Conservation (phyloP, 2,329 filamentous ascomycete genomes). For the Paraconiothyrium sp. region DNA sequence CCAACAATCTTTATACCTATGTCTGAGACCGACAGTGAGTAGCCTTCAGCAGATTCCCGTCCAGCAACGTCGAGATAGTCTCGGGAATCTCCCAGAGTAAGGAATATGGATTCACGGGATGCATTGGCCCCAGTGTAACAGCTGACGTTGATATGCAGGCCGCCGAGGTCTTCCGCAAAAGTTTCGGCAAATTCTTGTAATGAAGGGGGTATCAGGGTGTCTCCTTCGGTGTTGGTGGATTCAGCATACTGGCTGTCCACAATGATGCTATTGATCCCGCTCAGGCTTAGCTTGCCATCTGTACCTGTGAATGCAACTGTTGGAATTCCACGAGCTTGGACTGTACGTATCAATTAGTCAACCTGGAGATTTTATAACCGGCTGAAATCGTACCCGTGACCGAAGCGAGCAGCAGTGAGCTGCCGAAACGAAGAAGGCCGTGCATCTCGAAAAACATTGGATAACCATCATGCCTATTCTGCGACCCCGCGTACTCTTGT, state of each 20-base stretch:
- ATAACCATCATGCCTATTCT: not conserved
- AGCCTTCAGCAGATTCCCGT: constrained; percentile 56
- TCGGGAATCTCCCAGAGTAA: constrained; percentile 48
- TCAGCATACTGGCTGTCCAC: constrained; percentile 57
- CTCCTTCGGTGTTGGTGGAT: constrained; percentile 56
- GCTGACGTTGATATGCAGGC: constrained; percentile 48
- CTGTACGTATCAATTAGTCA: constrained; percentile 7
- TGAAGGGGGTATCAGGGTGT: constrained; percentile 61
- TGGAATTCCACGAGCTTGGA: constrained; percentile 25
- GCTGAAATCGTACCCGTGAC: constrained; percentile 2
- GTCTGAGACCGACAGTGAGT: constrained; percentile 49
- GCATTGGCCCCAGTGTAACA: constrained; percentile 48
- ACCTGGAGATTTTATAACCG: not conserved
- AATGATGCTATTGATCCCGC: constrained; percentile 45
- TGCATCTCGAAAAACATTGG: not conserved
- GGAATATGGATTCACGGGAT: constrained; percentile 44
- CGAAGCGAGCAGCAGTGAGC: constrained; percentile 4
- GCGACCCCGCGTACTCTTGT: not conserved
- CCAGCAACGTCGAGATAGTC: constrained; percentile 56
- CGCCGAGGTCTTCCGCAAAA: constrained; percentile 54
- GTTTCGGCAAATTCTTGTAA: constrained; percentile 55
- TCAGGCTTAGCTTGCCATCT: constrained; percentile 20
- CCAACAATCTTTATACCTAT: constrained; percentile 47
- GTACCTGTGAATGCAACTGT: constrained; percentile 21
- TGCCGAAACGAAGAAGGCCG: constrained; percentile 1